Evolutionary conservation across 2,329 filamentous ascomycete genomes (phyloP).

Genomic region (Pseudopyrenochaeta lycopersici): DNA sequence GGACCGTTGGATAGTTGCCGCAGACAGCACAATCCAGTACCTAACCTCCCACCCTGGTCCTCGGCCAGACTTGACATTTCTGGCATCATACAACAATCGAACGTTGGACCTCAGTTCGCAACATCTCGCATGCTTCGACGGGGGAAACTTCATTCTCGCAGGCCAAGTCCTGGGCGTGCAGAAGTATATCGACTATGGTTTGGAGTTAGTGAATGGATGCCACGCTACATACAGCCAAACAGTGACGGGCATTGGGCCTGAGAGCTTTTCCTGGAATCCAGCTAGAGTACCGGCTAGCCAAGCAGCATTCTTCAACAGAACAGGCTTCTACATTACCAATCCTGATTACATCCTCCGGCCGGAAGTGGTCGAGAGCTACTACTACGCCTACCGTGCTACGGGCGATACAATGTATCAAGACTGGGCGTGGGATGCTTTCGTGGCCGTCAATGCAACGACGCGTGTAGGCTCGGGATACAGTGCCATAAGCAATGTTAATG

Average conservation of each 20-base stretch:
- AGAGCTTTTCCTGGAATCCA: constrained; percentile 58
- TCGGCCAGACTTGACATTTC: constrained; percentile 76
- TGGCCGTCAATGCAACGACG: constrained; percentile 71
- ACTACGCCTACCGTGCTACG: constrained; percentile 86
- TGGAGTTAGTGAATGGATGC: constrained; percentile 76
- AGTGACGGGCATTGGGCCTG: constrained; percentile 78
- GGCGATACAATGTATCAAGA: constrained; percentile 79
- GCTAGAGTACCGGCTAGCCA: constrained; percentile 46
- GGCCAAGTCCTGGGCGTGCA: constrained; percentile 72
- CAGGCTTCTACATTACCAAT: constrained; percentile 76
- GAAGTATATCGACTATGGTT: constrained; percentile 77
- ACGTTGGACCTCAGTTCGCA: constrained; percentile 50
- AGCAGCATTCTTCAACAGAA: constrained; percentile 67
- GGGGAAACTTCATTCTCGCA: constrained; percentile 83
- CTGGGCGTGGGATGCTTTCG: constrained; percentile 83
- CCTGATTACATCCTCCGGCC: constrained; percentile 74
- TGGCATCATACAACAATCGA: constrained; percentile 65
- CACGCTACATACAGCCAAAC: constrained; percentile 76
- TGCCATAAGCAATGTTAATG: constrained; percentile 72
- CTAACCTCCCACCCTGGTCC: constrained; percentile 73
- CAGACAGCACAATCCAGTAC: constrained; percentile 77
- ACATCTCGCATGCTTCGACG: constrained; percentile 79
- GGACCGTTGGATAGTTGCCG: constrained; percentile 77
- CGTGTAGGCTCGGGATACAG: constrained; percentile 73
- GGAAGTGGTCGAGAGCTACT: constrained; percentile 84